Percentiles rank a stretch among this genome's conserved stretches.
phyloP scores from a whole-genome alignment of 2,329 filamentous ascomycete genomes.

The Dothideomycetes sp. region DNA sequence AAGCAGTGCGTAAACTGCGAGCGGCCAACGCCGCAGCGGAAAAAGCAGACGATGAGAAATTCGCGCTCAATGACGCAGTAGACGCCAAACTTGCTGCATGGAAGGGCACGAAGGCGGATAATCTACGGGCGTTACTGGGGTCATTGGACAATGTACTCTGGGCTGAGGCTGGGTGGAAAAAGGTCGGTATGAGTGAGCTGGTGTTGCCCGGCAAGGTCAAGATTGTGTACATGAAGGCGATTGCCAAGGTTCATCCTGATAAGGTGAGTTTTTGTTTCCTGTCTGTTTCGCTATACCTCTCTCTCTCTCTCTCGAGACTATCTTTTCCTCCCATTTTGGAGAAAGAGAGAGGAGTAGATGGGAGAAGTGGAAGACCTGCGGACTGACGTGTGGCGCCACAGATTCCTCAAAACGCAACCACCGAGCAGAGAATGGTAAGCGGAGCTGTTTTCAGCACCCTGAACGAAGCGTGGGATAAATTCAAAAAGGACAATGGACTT shows the following conservation, averaged over 20 bases:
- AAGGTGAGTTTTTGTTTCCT: constrained; percentile 55
- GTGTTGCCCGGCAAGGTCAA: constrained; percentile 93
- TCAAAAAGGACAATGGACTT: constrained; percentile 46
- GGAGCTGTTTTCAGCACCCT: constrained; percentile 53
- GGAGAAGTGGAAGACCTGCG: constrained; percentile 5
- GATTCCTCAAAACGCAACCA: constrained; percentile 54
- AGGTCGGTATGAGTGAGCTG: constrained; percentile 85
- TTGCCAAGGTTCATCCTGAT: constrained; percentile 95
- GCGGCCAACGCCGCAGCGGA: constrained; percentile 79
- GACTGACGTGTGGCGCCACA: constrained; percentile 20
- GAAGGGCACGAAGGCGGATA: constrained; percentile 87
- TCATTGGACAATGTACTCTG: constrained; percentile 85
- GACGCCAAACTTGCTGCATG: constrained; percentile 69
- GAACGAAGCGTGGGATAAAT: constrained; percentile 60
- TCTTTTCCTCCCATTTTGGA: not conserved
- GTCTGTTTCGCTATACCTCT: no score
- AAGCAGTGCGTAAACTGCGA: constrained; percentile 72
- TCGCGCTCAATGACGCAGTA: constrained; percentile 75
- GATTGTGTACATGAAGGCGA: constrained; percentile 97
- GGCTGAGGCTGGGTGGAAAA: constrained; percentile 92
- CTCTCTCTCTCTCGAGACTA: not conserved
- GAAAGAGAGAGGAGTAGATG: not conserved
- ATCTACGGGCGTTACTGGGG: constrained; percentile 74
- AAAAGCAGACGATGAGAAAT: constrained; percentile 81
- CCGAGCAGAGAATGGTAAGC: constrained; percentile 57